Evolutionary conservation across 2,329 filamentous ascomycete genomes (phyloP).

Genomic region (Drechslerella stenobrocha): DNA sequence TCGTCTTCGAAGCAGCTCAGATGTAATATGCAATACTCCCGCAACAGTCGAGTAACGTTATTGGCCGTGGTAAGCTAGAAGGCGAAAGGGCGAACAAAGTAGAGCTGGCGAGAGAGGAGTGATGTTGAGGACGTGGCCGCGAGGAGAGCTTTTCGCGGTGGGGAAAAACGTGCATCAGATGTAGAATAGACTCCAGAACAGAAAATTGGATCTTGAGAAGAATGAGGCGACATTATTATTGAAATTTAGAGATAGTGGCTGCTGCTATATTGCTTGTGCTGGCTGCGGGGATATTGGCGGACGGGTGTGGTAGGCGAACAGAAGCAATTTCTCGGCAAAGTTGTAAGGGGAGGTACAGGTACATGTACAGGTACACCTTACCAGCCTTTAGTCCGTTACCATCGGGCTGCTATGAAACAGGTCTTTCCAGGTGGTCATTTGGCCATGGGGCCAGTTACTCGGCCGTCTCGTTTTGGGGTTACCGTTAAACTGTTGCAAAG

Average conservation of each 20-base stretch:
- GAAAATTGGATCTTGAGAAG: conserved; percentile 43
- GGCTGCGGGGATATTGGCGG: conserved; percentile 49
- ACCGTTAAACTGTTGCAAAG: conserved; percentile 48
- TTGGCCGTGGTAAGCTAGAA: conserved; percentile 20
- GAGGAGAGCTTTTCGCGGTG: conserved; percentile 40
- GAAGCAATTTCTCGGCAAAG: conserved; percentile 49
- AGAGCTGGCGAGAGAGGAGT: conserved; percentile 1
- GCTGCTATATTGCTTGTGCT: conserved; percentile 49
- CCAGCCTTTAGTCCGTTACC: conserved; percentile 49
- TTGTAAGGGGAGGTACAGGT: conserved; percentile 49
- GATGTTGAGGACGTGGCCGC: conserved; percentile 30
- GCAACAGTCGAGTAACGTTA: conserved; percentile 6
- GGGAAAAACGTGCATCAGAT: conserved; percentile 28
- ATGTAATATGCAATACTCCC: conserved; percentile 2
- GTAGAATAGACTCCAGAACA: conserved; percentile 45
- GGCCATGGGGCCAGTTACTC: conserved; percentile 40
- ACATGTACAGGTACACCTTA: conserved; percentile 35
- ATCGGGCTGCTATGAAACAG: conserved; percentile 49
- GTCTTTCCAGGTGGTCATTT: conserved; percentile 49
- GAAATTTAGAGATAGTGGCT: conserved; percentile 50
- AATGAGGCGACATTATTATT: conserved; percentile 49
- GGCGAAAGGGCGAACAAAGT: conserved; percentile 3
- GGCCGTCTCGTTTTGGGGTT: conserved; percentile 47
- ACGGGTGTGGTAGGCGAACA: conserved; percentile 49
- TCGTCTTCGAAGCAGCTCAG: not conserved